Evolutionary conservation across 352 stramenopile genomes (phyloP), one percentile per base, ranked within the genome.

Genomic region (Pythium pyrilobum): DNA sequence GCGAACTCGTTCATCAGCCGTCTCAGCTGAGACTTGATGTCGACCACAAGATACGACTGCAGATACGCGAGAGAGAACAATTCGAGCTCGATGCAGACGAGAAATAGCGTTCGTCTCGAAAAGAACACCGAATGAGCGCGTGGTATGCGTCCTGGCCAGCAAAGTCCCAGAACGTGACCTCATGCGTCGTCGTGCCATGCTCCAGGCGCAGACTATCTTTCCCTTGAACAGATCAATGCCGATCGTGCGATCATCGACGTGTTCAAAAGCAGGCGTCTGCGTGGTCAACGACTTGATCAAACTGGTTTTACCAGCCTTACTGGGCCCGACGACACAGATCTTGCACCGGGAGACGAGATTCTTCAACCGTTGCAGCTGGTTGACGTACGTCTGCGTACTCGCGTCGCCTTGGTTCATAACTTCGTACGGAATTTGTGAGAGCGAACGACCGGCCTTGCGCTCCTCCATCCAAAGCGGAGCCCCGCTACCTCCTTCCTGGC

Each of bases 191-290:
- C 52, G 4, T n/a, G n/a, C n/a, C n/a, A n/a, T n/a, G n/a, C n/a
- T n/a, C n/a, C n/a, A n/a, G n/a, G n/a, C n/a, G n/a, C n/a, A n/a
- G n/a, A n/a, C n/a, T n/a, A n/a, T n/a, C n/a, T n/a, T n/a, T n/a
- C n/a, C n/a, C n/a, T n/a, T n/a, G n/a, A n/a, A n/a, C n/a, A n/a
- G n/a, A n/a, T n/a, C n/a, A n/a, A 69, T 58, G 3, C 62, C 62
- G 25, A 69, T 52, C 5, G 62, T 69, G 2, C 56, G 62, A 31
- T 46, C 24, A 15, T 57, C 56, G 10, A 50, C 33, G 1, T 23
- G 13, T 41, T 66, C 56, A 5, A 66, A 33, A 6, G n/a, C 27
- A 42, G 31, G 24, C 16, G 12, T 31, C 10, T 34, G 36, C 16
- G 15, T 42, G n/a, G 24, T 60, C 0, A 44, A 3, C 20, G 38